A percentile compares a stretch with the other conserved stretches of the same genome.
phyloP scores from a whole-genome alignment of 345 rosid genomes.

The Bretschneidera sinensis region DNA sequence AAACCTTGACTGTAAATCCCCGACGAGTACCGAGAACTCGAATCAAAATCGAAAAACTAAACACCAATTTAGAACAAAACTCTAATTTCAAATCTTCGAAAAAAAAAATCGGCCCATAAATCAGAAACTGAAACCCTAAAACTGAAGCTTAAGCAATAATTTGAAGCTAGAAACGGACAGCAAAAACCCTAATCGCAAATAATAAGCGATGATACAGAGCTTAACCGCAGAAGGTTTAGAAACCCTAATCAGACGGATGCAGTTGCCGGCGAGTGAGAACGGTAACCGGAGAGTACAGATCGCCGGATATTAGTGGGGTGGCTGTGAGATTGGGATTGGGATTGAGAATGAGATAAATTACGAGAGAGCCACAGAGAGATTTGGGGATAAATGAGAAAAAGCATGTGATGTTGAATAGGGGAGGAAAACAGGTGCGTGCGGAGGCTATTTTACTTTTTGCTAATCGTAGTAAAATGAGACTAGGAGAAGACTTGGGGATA shows the following conservation, averaged over 20 bases:
- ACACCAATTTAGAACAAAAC: neutral
- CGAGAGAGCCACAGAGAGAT: neutral
- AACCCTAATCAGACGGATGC: slow-evolving; percentile 6
- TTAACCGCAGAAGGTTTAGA: neutral
- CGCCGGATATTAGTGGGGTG: neutral
- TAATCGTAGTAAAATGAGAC: neutral
- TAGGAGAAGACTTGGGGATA: slow-evolving; percentile 23
- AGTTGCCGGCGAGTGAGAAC: neutral
- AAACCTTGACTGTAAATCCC: slow-evolving; percentile 16
- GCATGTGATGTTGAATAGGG: neutral
- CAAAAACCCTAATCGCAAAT: slow-evolving; percentile 30
- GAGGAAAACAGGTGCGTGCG: neutral
- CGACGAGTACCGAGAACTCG: neutral
- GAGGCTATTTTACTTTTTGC: neutral
- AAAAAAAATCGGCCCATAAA: neutral
- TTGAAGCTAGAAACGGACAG: neutral
- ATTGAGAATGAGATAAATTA: slow-evolving; percentile 9
- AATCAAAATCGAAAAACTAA: slow-evolving; percentile 3
- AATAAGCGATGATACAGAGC: neutral
- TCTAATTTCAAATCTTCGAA: slow-evolving; percentile 1
- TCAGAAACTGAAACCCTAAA: neutral
- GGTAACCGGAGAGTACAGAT: neutral
- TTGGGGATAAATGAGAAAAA: slow-evolving; percentile 7
- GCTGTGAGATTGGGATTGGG: slow-evolving; percentile 6
- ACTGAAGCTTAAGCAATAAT: neutral